Evolutionary conservation across 805 yeast genomes (phyloP).

Genomic region (Lipomyces sp.): DNA sequence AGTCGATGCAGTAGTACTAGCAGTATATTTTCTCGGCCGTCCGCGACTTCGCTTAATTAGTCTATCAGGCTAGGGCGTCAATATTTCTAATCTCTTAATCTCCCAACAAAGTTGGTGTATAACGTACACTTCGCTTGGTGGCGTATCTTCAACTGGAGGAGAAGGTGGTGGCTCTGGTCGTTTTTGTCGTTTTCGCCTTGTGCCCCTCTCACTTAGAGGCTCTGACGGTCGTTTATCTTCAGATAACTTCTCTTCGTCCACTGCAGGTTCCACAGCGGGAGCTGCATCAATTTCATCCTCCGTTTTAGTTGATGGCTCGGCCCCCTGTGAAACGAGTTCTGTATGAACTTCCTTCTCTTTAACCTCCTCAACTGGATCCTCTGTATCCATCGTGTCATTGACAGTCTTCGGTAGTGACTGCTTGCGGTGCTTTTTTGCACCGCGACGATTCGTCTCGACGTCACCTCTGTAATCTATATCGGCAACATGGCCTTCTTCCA

Average conservation of each 20-base stretch:
- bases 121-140: not conserved
- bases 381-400: not conserved
- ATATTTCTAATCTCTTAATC: not conserved
- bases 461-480: conserved; percentile 23
- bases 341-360: too few relatives aligned
- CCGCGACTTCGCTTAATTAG: conserved; percentile 22
- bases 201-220: too few relatives aligned
- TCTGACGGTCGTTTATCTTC: too few relatives aligned
- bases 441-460: conserved; percentile 12
- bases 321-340: too few relatives aligned
- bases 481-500: conserved; percentile 26
- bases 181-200: too few relatives aligned
- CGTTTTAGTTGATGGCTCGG: too few relatives aligned
- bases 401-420: conserved; percentile 8
- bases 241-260: too few relatives aligned
- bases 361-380: not conserved
- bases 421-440: too few relatives aligned
- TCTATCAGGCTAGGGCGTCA: not conserved
- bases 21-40: conserved; percentile 13
- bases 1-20: not conserved
- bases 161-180: too few relatives aligned
- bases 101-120: not conserved
- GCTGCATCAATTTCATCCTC: too few relatives aligned
- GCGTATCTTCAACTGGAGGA: too few relatives aligned
- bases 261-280: too few relatives aligned